Evolutionary conservation across 2,329 filamentous ascomycete genomes (phyloP).

Genomic region (Sarocladium brachiariae): DNA sequence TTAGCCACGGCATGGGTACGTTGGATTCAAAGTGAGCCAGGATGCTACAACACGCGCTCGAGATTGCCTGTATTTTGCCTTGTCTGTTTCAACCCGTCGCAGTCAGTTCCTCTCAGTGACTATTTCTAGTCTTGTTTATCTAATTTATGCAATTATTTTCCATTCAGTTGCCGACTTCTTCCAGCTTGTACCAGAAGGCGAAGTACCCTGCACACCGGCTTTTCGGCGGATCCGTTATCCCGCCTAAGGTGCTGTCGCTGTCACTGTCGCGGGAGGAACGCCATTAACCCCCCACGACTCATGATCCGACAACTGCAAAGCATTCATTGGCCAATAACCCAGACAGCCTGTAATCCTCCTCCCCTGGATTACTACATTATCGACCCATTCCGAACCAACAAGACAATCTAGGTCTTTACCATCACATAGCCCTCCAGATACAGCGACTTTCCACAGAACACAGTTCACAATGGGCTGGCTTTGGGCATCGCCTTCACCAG

Average conservation of each 20-base stretch:
- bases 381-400: background rate
- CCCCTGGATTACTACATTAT: slow-evolving; percentile 7
- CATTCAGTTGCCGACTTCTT: too few species aligned
- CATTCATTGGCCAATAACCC: slow-evolving; percentile 9
- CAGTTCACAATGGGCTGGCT: slow-evolving; percentile 52
- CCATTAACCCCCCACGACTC: background rate
- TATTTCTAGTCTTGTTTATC: too few species aligned
- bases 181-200: too few species aligned
- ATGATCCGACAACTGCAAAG: background rate
- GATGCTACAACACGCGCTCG: too few species aligned
- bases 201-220: background rate
- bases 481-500: slow-evolving; percentile 40
- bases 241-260: background rate
- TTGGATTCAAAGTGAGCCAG: too few species aligned
- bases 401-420: too few species aligned
- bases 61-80: too few species aligned
- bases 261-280: slow-evolving; percentile 2
- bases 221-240: slow-evolving; percentile 6
- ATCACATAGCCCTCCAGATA: background rate
- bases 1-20: too few species aligned
- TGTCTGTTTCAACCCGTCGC: too few species aligned
- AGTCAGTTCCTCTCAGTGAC: too few species aligned
- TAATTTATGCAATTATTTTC: too few species aligned
- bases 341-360: background rate
- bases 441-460: slow-evolving; percentile 1